Evolutionary conservation across 1,139 yeast species (phyloP).

Genomic region (Suhomyces bokatorum): DNA sequence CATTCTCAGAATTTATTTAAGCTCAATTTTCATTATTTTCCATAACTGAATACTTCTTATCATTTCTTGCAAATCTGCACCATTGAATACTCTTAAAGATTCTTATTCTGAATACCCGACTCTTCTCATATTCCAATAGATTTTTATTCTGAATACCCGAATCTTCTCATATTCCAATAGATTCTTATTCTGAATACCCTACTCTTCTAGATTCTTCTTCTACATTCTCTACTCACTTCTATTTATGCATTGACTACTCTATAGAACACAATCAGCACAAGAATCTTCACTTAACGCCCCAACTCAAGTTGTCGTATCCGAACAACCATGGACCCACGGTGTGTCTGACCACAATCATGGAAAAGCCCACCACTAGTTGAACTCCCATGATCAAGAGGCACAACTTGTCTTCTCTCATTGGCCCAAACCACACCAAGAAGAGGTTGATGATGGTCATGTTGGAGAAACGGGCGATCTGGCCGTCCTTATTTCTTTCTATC

Average conservation of each 20-base stretch:
- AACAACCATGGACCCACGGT: slow-evolving; percentile 82
- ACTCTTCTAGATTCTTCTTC: no score
- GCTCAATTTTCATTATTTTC: no score
- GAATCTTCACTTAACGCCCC: slow-evolving; percentile 38
- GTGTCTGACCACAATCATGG: slow-evolving; percentile 75
- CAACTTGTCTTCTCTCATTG: slow-evolving; percentile 77
- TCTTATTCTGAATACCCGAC: no score
- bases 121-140: no score
- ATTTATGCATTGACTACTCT: not conserved
- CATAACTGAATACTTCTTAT: no score
- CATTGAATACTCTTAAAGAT: no score
- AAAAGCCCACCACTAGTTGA: slow-evolving; percentile 67
- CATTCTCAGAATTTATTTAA: no score
- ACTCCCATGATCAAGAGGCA: slow-evolving; percentile 57
- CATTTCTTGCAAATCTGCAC: no score
- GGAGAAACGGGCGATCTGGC: slow-evolving; percentile 52
- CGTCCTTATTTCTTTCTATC: slow-evolving; percentile 37
- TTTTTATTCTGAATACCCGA: no score
- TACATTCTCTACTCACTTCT: not conserved
- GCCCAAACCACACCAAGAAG: slow-evolving; percentile 82
- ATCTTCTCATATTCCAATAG: no score
- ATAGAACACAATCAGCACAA: not conserved
- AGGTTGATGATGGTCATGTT: slow-evolving; percentile 88
- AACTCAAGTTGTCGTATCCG: slow-evolving; percentile 78
- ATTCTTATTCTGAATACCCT: no score